Base-by-base conservation (phyloP, 1,139 yeast species). In the Candida pseudoviswanathii region DNA sequence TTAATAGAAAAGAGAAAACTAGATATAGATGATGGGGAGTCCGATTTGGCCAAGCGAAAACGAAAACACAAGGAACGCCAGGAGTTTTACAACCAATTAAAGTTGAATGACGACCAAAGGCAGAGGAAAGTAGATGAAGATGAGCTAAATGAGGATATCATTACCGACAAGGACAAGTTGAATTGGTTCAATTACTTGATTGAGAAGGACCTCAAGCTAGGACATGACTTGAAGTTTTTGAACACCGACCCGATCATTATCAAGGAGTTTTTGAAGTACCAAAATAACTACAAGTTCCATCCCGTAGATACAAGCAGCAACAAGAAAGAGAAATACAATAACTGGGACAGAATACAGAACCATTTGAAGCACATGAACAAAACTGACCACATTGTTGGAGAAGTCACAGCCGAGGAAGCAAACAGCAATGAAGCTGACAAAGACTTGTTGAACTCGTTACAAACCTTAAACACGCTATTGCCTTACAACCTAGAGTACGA, bases 141-240 rank as follows among this genome's bases (percentile, higher is more conserved):
- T 31, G 50, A 41, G 33, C 27, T 25, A 41, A 74, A 70, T 25
- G 68, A 69, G n/a, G 66, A 66, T 43, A 56, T 59, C 22, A 55
- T 67, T 32, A 63, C 65, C 2, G 58, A 55, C 3, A 59, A 58
- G 11, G 74, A 68, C 43, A 64, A 66, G 49, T 58, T 75, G 34
- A 55, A 59, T 45, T 76, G 81, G 81, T 61, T 75, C 43, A 68
- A 69, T 48, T 76, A 72, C 53, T 60, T 75, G 54, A 66, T 73
- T 8, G 81, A 76, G 51, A 76, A 76, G 50, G 80, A 76, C 54
- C 59, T 71, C 47, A 72, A 72, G 52, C 64, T 75, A 51, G 79
- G 79, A 6, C 76, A 74, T 48, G 73, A 71, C 54, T 58, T 69
- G 53, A 73, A 73, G 52, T 75, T 68, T 51, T 56, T 67, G 46